Percentiles rank a stretch among this genome's conserved stretches.
Evolutionary conservation across 2,329 filamentous ascomycete genomes (phyloP).

Genomic region (Cytospora schulzeri): DNA sequence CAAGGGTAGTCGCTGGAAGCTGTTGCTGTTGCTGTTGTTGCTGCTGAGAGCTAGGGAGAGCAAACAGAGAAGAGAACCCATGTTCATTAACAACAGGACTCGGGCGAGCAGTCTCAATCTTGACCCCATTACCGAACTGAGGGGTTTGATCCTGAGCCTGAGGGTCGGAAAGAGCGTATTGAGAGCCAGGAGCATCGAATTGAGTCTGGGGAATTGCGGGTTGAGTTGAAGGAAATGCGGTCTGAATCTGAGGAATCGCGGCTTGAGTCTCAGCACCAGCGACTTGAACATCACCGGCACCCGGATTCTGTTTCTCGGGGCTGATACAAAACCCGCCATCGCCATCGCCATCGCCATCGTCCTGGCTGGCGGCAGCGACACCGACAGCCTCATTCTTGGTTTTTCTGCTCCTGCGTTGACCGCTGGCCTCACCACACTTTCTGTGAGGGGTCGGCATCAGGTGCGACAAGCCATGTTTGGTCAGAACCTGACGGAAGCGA

Average conservation of each 20-base stretch:
- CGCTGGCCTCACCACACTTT: not conserved
- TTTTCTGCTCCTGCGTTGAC: not conserved
- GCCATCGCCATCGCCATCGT: not conserved
- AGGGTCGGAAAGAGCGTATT: not conserved
- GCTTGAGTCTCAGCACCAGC: too few relatives aligned
- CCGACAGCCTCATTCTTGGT: not conserved
- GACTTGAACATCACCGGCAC: too few relatives aligned
- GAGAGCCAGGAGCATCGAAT: too few relatives aligned
- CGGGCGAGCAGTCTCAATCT: not conserved
- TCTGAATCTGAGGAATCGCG: too few relatives aligned
- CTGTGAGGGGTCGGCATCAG: not conserved
- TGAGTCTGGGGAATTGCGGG: not conserved
- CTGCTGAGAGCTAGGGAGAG: not conserved
- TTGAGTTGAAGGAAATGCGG: too few relatives aligned
- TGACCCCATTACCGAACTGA: not conserved
- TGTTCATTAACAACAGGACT: not conserved
- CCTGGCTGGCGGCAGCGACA: slow-evolving; percentile 1
- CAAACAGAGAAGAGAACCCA: not conserved
- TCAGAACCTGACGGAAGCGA: slow-evolving; percentile 22
- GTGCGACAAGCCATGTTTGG: slow-evolving; percentile 12
- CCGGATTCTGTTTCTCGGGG: not conserved
- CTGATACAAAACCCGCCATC: not conserved
- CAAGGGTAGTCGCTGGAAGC: too few relatives aligned
- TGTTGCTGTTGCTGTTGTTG: slow-evolving; percentile 7
- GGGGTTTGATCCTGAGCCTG: not conserved